Evolutionary conservation across 495 filamentous ascomycete genomes (phyloP), one percentile per base, ranked within the genome.

Genomic region (Lindgomyces ingoldianus): DNA sequence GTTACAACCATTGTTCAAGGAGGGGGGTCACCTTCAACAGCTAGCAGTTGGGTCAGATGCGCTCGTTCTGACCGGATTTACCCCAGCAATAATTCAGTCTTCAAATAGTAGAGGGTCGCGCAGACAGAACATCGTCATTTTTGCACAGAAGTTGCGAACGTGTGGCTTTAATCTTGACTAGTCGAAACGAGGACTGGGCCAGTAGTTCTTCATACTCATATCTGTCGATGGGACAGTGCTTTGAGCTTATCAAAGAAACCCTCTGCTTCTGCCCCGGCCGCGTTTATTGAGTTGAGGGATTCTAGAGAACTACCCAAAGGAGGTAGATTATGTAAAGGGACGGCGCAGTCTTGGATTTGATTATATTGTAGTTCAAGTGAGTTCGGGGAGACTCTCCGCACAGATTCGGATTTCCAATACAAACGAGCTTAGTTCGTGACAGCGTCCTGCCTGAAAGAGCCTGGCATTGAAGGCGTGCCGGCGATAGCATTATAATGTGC

Each of bases 51-150:
- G 3, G 11, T 29, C 29, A 42, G 4, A 61, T 55, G 10, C 10
- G 8, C 10, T 14, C 19, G 14, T 9, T 59, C 16, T 29, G 56
- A 6, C 39, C 44, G 19, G 16, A 12, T 4, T 36, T 45, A 6
- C 58, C 58, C 58, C 47, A 61, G 46, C 22, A 39, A 22, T 61
- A 61, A 24, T 42, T 59, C 3, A 59, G 24, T 9, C 56, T 26
- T 59, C 41, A 24, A 59, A 59, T 29, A 3, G 21, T n/a, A 42
- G 56, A 6, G 41, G 41, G 16, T 59, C 21, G n/a, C 11, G 6
- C 3, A 59, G 25, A 48, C 18, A 22, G 56, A 59, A 59, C n/a
- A 42, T 49, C 19, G 12, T 14, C 21, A 59, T 59, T 11, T n/a
- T 48, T 39, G 24, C 39, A 59, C 1, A 24, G 16, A 12, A 59